These are phyloP conservation scores for Globisporangium ultimum DNA, from an alignment of 352 stramenopile species.

Conservation along the genomic window DNA sequence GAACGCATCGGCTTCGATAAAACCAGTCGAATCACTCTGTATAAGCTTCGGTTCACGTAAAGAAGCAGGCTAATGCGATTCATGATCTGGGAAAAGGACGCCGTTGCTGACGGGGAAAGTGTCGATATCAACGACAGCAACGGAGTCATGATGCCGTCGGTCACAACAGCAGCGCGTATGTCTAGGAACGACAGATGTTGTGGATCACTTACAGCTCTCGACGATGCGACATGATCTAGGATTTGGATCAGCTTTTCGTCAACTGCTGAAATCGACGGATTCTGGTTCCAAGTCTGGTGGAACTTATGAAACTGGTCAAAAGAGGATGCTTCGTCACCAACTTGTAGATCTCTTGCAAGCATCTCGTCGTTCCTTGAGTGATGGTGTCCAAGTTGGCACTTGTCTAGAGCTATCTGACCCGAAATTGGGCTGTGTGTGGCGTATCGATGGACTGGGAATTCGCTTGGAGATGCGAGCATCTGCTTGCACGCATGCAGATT, in stretches of 20 bases:
- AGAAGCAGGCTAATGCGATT: slow-evolving; percentile 35
- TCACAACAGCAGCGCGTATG: slow-evolving; percentile 22
- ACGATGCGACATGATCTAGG: slow-evolving; percentile 22
- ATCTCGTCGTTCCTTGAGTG: neutral
- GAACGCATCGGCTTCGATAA: slow-evolving; percentile 16
- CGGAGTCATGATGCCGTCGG: slow-evolving; percentile 14
- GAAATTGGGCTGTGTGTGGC: slow-evolving; percentile 4
- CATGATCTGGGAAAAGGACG: slow-evolving; percentile 11
- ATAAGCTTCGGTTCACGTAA: slow-evolving; percentile 42
- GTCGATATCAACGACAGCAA: neutral
- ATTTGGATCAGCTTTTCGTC: slow-evolving; percentile 28
- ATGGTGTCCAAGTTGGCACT: neutral
- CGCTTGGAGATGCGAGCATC: slow-evolving; percentile 35
- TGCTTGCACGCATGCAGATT: slow-evolving; percentile 41
- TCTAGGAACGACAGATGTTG: slow-evolving; percentile 27
- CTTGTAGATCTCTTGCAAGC: neutral
- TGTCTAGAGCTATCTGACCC: neutral
- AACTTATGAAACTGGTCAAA: neutral
- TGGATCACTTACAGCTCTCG: slow-evolving; percentile 15
- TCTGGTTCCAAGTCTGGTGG: slow-evolving; percentile 4
- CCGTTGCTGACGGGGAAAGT: neutral
- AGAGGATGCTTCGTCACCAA: neutral
- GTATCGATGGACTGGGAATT: slow-evolving; percentile 43
- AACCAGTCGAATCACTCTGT: slow-evolving; percentile 31
- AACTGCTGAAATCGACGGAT: neutral